Evolutionary conservation across 2,329 filamentous ascomycete genomes (phyloP).

Genomic region (Alternaria incomplexa): DNA sequence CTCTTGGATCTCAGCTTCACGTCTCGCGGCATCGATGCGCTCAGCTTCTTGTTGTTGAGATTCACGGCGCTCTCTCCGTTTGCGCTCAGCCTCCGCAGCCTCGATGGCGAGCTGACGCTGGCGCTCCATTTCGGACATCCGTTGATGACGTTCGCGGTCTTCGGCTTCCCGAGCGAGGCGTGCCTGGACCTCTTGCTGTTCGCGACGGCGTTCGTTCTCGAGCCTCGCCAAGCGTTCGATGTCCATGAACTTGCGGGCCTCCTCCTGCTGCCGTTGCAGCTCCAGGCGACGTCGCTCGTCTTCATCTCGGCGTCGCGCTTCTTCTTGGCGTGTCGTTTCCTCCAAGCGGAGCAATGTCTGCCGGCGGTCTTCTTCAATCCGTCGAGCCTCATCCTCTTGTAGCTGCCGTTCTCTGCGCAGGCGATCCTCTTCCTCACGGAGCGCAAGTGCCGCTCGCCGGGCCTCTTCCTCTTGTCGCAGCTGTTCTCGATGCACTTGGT

Average conservation of each 20-base stretch:
- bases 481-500: conserved; percentile 30
- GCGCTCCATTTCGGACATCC: conserved; percentile 32
- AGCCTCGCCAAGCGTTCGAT: conserved; percentile 36
- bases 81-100: conserved; percentile 31
- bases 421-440: conserved; percentile 35
- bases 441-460: conserved; percentile 28
- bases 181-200: conserved; percentile 31
- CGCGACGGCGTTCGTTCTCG: conserved; percentile 36
- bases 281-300: conserved; percentile 25
- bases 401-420: conserved; percentile 28
- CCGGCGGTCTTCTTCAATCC: conserved; percentile 3
- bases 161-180: conserved; percentile 37
- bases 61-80: conserved; percentile 31
- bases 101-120: conserved; percentile 31
- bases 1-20: conserved; percentile 38
- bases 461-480: conserved; percentile 25
- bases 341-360: conserved; percentile 4
- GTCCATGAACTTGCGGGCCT: conserved; percentile 35
- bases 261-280: conserved; percentile 37
- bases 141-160: conserved; percentile 41
- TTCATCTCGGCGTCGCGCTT: conserved; percentile 19
- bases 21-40: conserved; percentile 28
- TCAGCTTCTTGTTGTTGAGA: conserved; percentile 37
- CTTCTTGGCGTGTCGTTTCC: conserved; percentile 10
- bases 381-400: conserved; percentile 21